Conservation (phyloP, 2,329 filamentous ascomycete genomes). For the Pseudogymnoascus sp. region DNA sequence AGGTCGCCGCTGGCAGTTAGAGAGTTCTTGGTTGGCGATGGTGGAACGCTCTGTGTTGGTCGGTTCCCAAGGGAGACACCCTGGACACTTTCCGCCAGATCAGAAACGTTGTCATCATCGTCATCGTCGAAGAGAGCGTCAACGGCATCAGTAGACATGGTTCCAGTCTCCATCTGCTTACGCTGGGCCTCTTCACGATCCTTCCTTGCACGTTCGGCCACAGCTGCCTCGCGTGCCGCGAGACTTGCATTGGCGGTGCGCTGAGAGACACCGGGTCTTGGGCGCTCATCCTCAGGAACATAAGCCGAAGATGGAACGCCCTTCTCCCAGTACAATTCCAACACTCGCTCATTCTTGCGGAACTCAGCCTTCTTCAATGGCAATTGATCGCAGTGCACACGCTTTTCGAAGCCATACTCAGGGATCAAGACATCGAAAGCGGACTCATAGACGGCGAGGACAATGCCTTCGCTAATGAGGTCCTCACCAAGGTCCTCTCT, state of each 20-base stretch:
- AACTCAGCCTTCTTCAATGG: conserved; percentile 99
- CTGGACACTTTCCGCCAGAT: conserved; percentile 83
- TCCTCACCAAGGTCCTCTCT: conserved; percentile 81
- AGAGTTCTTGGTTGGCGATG: conserved; percentile 74
- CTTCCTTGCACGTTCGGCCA: conserved; percentile 70
- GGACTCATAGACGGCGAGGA: conserved; percentile 95
- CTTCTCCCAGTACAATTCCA: conserved; percentile 99
- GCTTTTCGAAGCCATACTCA: conserved; percentile 98
- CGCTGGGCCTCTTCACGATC: conserved; percentile 87
- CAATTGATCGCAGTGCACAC: conserved; percentile 96
- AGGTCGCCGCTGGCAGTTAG: conserved; percentile 58
- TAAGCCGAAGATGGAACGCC: conserved; percentile 93
- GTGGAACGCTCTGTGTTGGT: conserved; percentile 89
- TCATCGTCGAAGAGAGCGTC: conserved; percentile 96
- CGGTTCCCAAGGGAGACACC: conserved; percentile 85
- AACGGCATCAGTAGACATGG: conserved; percentile 85
- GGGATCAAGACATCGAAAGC: conserved; percentile 97
- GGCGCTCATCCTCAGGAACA: conserved; percentile 92
- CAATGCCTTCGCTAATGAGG: conserved; percentile 89
- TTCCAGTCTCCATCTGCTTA: conserved; percentile 89
- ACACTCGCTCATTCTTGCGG: conserved; percentile 86
- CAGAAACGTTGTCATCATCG: conserved; percentile 72
- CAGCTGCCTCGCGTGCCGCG: conserved; percentile 72
- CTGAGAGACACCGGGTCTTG: conserved; percentile 69
- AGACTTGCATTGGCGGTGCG: conserved; percentile 68